Conservation (phyloP, 2,329 filamentous ascomycete genomes). For the Lachnellula hyalina region DNA sequence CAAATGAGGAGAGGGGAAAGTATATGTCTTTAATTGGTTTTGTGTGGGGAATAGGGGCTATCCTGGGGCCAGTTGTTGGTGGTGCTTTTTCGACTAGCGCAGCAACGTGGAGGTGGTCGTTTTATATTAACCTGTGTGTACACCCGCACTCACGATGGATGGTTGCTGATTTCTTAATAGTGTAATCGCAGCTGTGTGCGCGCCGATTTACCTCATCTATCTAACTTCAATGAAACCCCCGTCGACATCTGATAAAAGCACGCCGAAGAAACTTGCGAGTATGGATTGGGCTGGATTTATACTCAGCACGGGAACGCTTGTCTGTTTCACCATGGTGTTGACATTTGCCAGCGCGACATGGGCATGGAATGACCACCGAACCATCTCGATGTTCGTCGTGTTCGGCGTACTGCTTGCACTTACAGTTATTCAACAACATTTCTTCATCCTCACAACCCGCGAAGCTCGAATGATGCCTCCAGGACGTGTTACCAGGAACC, state of each 20-base stretch:
- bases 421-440: constrained; percentile 44
- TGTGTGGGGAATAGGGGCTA: constrained; percentile 35
- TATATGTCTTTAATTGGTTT: constrained; percentile 31
- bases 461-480: constrained; percentile 40
- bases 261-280: constrained; percentile 13
- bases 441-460: constrained; percentile 39
- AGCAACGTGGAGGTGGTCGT: constrained; percentile 33
- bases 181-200: constrained; percentile 35
- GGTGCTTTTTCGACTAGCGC: constrained; percentile 31
- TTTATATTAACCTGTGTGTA: constrained; percentile 28
- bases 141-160: not conserved
- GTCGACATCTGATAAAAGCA: not conserved
- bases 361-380: constrained; percentile 40
- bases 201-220: constrained; percentile 39
- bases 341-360: constrained; percentile 46
- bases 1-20: constrained; percentile 26
- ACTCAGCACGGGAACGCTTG: constrained; percentile 38
- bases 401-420: constrained; percentile 38
- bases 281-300: constrained; percentile 44
- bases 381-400: constrained; percentile 44
- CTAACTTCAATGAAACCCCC: constrained; percentile 13
- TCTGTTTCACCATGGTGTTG: constrained; percentile 41
- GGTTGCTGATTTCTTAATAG: constrained; percentile 30
- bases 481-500: constrained; percentile 35
- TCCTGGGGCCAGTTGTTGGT: constrained; percentile 36